phyloP scores from a whole-genome alignment of 345 rosid species.

The Turnera subulata region DNA sequence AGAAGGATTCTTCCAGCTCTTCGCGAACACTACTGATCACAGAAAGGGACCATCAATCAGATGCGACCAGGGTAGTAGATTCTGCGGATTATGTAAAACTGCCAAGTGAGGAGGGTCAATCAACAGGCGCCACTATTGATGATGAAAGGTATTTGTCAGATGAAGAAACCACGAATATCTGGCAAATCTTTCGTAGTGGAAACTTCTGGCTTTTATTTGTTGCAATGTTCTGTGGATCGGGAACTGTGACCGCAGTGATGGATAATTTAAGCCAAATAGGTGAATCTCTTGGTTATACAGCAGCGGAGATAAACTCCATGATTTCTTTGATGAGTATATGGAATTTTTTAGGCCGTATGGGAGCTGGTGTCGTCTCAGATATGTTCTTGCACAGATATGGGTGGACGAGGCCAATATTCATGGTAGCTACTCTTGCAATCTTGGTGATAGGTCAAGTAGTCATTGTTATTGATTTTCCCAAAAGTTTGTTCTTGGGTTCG shows the following conservation, averaged over 20 bases:
- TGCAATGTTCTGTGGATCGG: slow-evolving; percentile 78
- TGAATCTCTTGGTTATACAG: slow-evolving; percentile 62
- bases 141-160: too few relatives aligned
- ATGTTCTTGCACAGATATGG: slow-evolving; percentile 56
- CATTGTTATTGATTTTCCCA: slow-evolving; percentile 50
- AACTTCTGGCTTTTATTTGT: too few relatives aligned
- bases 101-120: slow-evolving; percentile 18
- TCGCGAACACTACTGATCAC: slow-evolving; percentile 22
- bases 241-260: slow-evolving; percentile 68
- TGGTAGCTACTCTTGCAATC: slow-evolving; percentile 57
- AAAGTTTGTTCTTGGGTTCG: slow-evolving; percentile 64
- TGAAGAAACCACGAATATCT: too few relatives aligned
- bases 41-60: slow-evolving; percentile 24
- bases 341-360: slow-evolving; percentile 89
- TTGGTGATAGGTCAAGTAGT: slow-evolving; percentile 57
- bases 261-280: slow-evolving; percentile 61
- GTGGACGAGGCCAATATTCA: slow-evolving; percentile 66
- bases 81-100: slow-evolving; percentile 20
- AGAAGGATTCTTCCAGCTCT: slow-evolving; percentile 27
- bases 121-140: slow-evolving; percentile 6
- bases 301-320: too few relatives aligned
- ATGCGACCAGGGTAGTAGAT: slow-evolving; percentile 3
- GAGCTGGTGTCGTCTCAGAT: slow-evolving; percentile 78
- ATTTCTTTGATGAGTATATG: slow-evolving; percentile 84
- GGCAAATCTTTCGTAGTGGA: too few relatives aligned